Percentiles rank a stretch among this genome's conserved stretches.
Evolutionary conservation across 805 yeast species (phyloP).

Genomic region (Metschnikowia sp.): DNA sequence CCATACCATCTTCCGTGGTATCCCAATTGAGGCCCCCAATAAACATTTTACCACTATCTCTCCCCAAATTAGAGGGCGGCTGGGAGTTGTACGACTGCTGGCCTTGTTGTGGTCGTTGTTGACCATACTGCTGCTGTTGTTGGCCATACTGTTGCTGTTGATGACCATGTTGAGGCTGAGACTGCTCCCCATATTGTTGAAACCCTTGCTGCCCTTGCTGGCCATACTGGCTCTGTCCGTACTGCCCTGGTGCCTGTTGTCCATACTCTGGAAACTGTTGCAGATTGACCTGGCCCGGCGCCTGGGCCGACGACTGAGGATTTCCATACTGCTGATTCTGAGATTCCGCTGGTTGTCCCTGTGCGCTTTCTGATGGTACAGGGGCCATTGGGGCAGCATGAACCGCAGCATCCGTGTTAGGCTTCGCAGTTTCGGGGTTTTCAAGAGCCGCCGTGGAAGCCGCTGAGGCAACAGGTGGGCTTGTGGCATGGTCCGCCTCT

Average conservation of each 20-base stretch:
- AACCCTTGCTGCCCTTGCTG: slow-evolving; percentile 1
- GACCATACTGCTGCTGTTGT: slow-evolving; percentile 13
- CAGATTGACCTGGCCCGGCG: background rate
- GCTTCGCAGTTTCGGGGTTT: background rate
- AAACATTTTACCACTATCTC: slow-evolving; percentile 86
- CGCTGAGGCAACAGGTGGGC: background rate
- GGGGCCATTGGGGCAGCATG: background rate
- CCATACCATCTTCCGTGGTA: slow-evolving; percentile 84
- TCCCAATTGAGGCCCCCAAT: slow-evolving; percentile 98
- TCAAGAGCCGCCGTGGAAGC: background rate
- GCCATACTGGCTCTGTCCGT: slow-evolving; percentile 2
- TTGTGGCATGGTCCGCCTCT: background rate
- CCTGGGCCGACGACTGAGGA: background rate
- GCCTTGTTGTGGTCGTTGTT: slow-evolving; percentile 11
- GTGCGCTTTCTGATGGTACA: background rate
- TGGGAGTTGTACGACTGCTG: slow-evolving; percentile 13
- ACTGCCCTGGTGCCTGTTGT: background rate
- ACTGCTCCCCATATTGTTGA: slow-evolving; percentile 1
- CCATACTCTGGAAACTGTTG: background rate
- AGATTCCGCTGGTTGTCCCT: background rate
- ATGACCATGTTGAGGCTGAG: slow-evolving; percentile 1
- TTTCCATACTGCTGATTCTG: slow-evolving; percentile 1
- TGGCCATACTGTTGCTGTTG: slow-evolving; percentile 4
- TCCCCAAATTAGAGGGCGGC: slow-evolving; percentile 31
- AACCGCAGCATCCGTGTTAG: background rate